A percentile compares a stretch with the other conserved stretches of the same genome.
phyloP scores from a whole-genome alignment of 495 filamentous ascomycete species.

The Neurospora sp. region DNA sequence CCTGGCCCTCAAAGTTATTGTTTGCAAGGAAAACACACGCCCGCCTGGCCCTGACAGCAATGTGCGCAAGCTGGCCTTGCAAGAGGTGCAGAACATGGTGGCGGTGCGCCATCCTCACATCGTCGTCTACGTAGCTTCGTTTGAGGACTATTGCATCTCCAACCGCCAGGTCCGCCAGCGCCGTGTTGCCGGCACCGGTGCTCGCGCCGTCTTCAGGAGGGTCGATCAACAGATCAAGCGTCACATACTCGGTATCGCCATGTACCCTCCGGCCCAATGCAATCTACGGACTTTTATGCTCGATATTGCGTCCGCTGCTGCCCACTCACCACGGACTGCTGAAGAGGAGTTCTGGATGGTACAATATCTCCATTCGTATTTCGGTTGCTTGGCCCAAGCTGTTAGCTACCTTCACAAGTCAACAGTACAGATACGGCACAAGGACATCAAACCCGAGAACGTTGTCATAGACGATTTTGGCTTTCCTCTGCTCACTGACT shows the following conservation, averaged over 20 bases:
- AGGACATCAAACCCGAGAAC: constrained; percentile 40
- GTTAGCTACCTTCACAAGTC: constrained; percentile 30
- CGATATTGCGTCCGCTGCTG: constrained; percentile 5
- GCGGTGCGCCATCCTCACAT: constrained; percentile 22
- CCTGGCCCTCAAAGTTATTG: constrained; percentile 23
- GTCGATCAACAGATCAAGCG: constrained; percentile 16
- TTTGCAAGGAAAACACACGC: constrained; percentile 17
- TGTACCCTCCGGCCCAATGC: constrained; percentile 24
- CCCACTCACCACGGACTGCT: constrained; percentile 1
- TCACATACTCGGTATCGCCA: constrained; percentile 26
- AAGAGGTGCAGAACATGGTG: constrained; percentile 23
- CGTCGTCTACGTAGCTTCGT: constrained; percentile 24
- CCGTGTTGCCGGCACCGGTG: background rate
- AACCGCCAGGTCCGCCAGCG: constrained; percentile 6
- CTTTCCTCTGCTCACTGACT: constrained; percentile 31
- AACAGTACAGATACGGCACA: constrained; percentile 27
- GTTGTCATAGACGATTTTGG: constrained; percentile 30
- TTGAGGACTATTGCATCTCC: constrained; percentile 24
- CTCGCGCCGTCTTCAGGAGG: constrained; percentile 2
- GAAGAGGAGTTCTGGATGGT: constrained; percentile 5
- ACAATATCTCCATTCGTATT: constrained; percentile 19
- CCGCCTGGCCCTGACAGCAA: constrained; percentile 21
- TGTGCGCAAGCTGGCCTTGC: constrained; percentile 14
- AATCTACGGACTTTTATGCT: constrained; percentile 23
- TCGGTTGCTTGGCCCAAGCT: constrained; percentile 28